These are phyloP conservation scores for Chaetomium olivaceum DNA, from an alignment of 2,329 filamentous ascomycete species.

Conservation along the genomic window DNA sequence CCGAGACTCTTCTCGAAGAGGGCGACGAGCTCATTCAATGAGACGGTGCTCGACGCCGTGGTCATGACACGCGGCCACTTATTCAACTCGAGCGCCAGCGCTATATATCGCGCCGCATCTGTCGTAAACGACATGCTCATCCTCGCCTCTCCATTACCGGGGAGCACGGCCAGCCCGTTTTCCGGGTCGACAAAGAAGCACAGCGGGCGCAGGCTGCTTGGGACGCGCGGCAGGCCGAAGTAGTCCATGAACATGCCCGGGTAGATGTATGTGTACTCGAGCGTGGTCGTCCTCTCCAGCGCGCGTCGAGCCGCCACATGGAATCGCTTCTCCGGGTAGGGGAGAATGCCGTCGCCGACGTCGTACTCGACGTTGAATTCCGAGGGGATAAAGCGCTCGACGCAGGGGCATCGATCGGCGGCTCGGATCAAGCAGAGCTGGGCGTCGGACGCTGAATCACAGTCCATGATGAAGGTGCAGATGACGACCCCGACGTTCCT, in stretches of 20 bases:
- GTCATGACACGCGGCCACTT: background rate
- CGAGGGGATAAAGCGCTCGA: background rate
- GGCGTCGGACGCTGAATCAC: background rate
- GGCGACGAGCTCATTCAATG: background rate
- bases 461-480: background rate
- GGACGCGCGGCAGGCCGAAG: background rate
- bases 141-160: background rate
- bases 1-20: background rate
- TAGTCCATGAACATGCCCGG: background rate
- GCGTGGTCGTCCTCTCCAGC: background rate
- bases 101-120: background rate
- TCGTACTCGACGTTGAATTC: background rate
- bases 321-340: background rate
- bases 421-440: background rate
- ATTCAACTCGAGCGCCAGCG: background rate
- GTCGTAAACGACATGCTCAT: background rate
- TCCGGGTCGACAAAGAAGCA: background rate
- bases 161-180: background rate
- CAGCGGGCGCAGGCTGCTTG: background rate
- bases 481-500: background rate
- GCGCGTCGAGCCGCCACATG: background rate
- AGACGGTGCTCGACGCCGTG: background rate
- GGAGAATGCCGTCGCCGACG: background rate
- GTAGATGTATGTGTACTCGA: conserved; percentile 1
- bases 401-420: background rate